Evolutionary conservation across 2,329 filamentous ascomycete genomes (phyloP), one percentile per base, ranked within the genome.

Genomic region (Grosmannia clavigera): DNA sequence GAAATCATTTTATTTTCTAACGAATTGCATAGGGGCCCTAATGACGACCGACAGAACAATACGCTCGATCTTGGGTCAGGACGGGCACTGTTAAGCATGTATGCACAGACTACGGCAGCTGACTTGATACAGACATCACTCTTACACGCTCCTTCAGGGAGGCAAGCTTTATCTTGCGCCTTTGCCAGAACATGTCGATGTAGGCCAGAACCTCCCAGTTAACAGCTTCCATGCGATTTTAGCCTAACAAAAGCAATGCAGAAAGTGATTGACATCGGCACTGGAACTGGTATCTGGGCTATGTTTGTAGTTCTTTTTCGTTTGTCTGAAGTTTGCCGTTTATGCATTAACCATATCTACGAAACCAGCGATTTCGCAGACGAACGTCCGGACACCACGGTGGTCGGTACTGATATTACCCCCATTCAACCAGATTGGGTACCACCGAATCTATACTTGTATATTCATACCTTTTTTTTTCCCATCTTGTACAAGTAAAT

Each of bases 381-480:
- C n/a, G 31, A 35, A n/a, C 19, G 22, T 3, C 52, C 52, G 16
- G 14, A 35, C 0, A 7, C 52, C 5, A 12, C 19, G 9, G 52
- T 55, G 5, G 38, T 35, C 9, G 52, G 52, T 7, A 38, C 33
- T 19, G 52, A 55, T 35, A 11, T 55, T 3, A 38, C 52, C 14
- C 52, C 52, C 22, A 55, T 55, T 33, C 52, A 55, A 31, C 52
- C 52, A 22, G 3, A 5, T 14, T 55, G 29, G 29, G 52, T 55
- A 3, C 52, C 52, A 19, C 52, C 52, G 14, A 87, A 86, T 33
- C 14, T 53, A 9, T 16, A 16, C 3, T 53, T 53, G 51, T 53
- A 53, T 16, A 16, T 9, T 10, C 7, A 22, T 22, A 5, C 29
- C 7, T 31, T 31, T 11, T 11, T 11, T 43, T 43, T 43, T 11